These are phyloP conservation scores for Trifolium dubium DNA, from an alignment of 306 rosid species.

Conservation along the genomic window DNA sequence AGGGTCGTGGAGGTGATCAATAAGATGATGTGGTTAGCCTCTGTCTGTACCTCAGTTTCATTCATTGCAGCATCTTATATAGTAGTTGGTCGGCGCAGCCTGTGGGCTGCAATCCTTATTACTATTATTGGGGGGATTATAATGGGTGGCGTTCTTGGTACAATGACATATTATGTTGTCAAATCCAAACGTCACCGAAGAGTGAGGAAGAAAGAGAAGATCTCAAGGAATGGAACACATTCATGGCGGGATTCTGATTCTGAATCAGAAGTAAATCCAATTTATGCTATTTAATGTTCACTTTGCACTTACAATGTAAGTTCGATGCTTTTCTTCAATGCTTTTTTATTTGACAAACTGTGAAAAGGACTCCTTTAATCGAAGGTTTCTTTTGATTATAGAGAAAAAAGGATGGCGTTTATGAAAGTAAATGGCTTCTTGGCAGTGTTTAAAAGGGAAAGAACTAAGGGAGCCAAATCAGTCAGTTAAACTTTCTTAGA, in stretches of 20 bases:
- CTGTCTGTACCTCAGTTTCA: slow-evolving; percentile 71
- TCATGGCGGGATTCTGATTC: slow-evolving; percentile 53
- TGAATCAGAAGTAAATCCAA: slow-evolving; percentile 69
- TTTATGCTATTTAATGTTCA: slow-evolving; percentile 65
- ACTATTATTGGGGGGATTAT: slow-evolving; percentile 60
- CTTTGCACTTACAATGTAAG: slow-evolving; percentile 30
- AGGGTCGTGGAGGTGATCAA: slow-evolving; percentile 81
- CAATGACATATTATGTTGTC: slow-evolving; percentile 84
- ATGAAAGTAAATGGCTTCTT: slow-evolving; percentile 38
- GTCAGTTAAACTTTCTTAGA: slow-evolving; percentile 35
- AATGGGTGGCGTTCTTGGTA: slow-evolving; percentile 70
- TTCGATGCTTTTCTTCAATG: slow-evolving; percentile 21
- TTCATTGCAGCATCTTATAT: slow-evolving; percentile 78
- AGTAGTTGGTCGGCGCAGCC: slow-evolving; percentile 67
- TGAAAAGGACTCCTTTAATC: slow-evolving; percentile 23
- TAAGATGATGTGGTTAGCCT: slow-evolving; percentile 94
- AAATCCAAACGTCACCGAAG: slow-evolving; percentile 63
- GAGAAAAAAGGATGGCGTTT: slow-evolving; percentile 30
- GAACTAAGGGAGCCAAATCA: slow-evolving; percentile 32
- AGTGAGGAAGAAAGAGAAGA: slow-evolving; percentile 64
- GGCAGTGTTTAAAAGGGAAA: slow-evolving; percentile 33
- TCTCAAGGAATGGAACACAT: slow-evolving; percentile 30
- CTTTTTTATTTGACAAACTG: slow-evolving; percentile 20
- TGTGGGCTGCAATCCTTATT: slow-evolving; percentile 78
- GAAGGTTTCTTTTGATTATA: slow-evolving; percentile 34